A percentile compares a stretch with the other conserved stretches of the same genome.
These are phyloP conservation scores for Hyaloperonospora brassicae DNA, from an alignment of 352 stramenopile genomes.

Conservation along the genomic window DNA sequence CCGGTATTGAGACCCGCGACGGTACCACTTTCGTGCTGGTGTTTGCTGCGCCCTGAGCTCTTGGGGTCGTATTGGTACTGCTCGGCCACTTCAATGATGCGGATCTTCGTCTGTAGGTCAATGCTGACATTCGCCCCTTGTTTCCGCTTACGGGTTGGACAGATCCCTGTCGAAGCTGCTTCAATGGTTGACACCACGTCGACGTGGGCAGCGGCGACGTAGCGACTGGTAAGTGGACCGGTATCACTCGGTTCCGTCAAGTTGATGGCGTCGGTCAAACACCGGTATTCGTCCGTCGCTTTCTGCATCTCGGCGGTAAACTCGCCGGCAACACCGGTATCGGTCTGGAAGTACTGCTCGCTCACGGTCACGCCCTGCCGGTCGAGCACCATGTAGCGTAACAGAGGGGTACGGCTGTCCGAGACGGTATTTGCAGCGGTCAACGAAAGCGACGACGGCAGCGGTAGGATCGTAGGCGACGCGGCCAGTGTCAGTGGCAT, in stretches of 20 bases:
- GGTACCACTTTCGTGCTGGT: conserved; percentile 13
- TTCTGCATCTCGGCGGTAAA: conserved; percentile 45
- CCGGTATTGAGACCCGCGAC: conserved; percentile 3
- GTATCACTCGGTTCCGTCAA: conserved; percentile 13
- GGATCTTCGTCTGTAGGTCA: conserved; percentile 80
- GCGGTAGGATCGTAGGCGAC: conserved; percentile 41
- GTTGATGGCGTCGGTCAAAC: conserved; percentile 30
- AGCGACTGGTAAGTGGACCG: conserved; percentile 5
- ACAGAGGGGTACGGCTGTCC: not conserved
- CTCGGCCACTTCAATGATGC: conserved; percentile 72
- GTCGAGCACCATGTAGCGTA: not conserved
- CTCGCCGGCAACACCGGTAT: conserved; percentile 17
- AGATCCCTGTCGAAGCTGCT: not conserved
- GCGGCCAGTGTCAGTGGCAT: conserved; percentile 36
- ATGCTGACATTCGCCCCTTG: conserved; percentile 57
- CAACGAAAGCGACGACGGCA: conserved; percentile 30
- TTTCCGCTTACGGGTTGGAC: conserved; percentile 49
- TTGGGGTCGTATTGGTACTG: conserved; percentile 79
- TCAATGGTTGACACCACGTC: conserved; percentile 1
- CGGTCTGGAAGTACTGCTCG: conserved; percentile 39
- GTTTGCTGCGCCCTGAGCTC: conserved; percentile 30
- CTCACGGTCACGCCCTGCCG: conserved; percentile 6
- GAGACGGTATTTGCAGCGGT: conserved; percentile 9
- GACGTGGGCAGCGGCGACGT: conserved; percentile 9
- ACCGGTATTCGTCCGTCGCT: conserved; percentile 37